These are phyloP conservation scores for Coprinopsis sp. DNA, from an alignment of 768 basidiomycete genomes.

Conservation along the genomic window DNA sequence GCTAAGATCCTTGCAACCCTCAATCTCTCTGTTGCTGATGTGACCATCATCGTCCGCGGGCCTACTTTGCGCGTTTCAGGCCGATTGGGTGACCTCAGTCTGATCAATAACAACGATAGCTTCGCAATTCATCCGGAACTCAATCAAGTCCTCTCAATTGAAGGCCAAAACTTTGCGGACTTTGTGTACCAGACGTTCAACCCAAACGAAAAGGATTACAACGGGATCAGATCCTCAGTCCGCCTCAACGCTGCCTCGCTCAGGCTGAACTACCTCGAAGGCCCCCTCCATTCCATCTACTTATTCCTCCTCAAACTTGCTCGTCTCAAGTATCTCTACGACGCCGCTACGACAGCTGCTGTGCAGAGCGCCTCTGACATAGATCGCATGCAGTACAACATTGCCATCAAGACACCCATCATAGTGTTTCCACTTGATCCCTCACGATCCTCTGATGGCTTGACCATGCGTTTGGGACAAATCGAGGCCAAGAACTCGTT, in stretches of 20 bases:
- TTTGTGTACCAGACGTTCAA: slow-evolving; percentile 93
- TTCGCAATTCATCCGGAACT: slow-evolving; percentile 58
- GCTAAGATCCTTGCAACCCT: slow-evolving; percentile 74
- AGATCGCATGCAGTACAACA: slow-evolving; percentile 87
- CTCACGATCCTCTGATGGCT: slow-evolving; percentile 53
- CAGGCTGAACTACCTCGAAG: slow-evolving; percentile 82
- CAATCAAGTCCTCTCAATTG: slow-evolving; percentile 85
- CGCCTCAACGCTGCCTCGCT: slow-evolving; percentile 84
- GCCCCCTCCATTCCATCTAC: slow-evolving; percentile 86
- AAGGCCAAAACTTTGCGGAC: slow-evolving; percentile 91
- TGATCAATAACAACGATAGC: slow-evolving; percentile 66
- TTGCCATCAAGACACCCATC: slow-evolving; percentile 91
- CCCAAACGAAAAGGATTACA: slow-evolving; percentile 59
- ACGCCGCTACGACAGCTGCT: slow-evolving; percentile 89
- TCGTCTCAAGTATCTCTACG: slow-evolving; percentile 89
- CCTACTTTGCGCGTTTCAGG: slow-evolving; percentile 76
- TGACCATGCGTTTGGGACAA: slow-evolving; percentile 85
- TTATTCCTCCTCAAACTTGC: slow-evolving; percentile 81
- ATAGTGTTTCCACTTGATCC: slow-evolving; percentile 78
- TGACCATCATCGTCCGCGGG: slow-evolving; percentile 65
- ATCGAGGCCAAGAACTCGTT: slow-evolving; percentile 78
- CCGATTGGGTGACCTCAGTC: slow-evolving; percentile 74
- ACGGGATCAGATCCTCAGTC: slow-evolving; percentile 80
- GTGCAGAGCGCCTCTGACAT: slow-evolving; percentile 91
- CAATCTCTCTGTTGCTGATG: slow-evolving; percentile 85